Percentiles rank a stretch among this genome's conserved stretches.
These are phyloP conservation scores for Achaetomium macrosporum DNA, from an alignment of 2,329 filamentous ascomycete species.

Conservation along the genomic window DNA sequence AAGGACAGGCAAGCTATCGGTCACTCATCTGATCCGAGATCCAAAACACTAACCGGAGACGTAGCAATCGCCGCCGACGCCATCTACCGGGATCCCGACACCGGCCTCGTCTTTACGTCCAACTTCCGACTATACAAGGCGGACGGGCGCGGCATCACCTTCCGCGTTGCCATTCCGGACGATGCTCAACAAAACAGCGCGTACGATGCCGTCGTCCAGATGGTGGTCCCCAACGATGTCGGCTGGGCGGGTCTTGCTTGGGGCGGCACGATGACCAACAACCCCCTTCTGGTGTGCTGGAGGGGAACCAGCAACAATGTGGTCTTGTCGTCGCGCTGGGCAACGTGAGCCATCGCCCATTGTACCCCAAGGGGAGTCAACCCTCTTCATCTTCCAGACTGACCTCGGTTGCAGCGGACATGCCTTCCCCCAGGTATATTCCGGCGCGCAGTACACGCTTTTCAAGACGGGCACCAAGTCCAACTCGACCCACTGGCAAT, in stretches of 20 bases:
- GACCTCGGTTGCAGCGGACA: too few species aligned
- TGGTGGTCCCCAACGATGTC: conserved; percentile 37
- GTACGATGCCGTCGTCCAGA: conserved; percentile 30
- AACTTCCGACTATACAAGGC: conserved; percentile 29
- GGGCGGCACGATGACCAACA: conserved; percentile 43
- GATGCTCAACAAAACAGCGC: conserved; percentile 12
- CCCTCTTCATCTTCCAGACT: conserved; percentile 20
- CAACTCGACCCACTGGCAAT: conserved; percentile 38
- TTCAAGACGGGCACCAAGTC: conserved; percentile 33
- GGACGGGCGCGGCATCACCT: conserved; percentile 29
- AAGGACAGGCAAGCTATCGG: background rate
- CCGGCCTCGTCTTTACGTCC: conserved; percentile 38
- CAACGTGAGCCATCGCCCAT: too few species aligned
- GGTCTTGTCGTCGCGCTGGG: conserved; percentile 38
- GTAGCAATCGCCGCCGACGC: conserved; percentile 13
- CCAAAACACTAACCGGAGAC: background rate
- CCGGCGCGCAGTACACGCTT: conserved; percentile 28
- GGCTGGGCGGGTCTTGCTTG: conserved; percentile 45
- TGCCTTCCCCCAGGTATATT: conserved; percentile 28
- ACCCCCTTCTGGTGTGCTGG: conserved; percentile 42
- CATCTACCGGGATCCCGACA: conserved; percentile 32
- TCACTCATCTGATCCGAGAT: background rate
- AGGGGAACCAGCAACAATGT: conserved; percentile 31
- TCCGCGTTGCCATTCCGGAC: conserved; percentile 23
- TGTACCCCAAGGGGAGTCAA: too few species aligned